Conservation (phyloP, 2,329 filamentous ascomycete species). For the Cryphonectria radicalis region DNA sequence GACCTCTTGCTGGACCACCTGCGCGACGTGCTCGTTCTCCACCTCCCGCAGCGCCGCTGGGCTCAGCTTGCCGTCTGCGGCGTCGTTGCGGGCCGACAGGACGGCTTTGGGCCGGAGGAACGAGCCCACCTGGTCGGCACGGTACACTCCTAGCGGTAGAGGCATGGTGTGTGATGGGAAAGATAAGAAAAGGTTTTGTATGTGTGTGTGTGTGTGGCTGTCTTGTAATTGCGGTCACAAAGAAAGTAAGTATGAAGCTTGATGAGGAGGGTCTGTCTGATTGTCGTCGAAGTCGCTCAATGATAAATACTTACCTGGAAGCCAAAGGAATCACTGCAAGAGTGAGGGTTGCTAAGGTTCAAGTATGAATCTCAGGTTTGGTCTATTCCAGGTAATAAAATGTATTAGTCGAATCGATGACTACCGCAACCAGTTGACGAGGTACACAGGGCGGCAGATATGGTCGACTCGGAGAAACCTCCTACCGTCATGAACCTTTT, state of each 20-base stretch:
- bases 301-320: too few relatives aligned
- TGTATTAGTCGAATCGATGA: background rate
- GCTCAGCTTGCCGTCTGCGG: slow-evolving; percentile 47
- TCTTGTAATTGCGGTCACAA: background rate
- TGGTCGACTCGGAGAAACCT: background rate
- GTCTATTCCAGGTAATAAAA: background rate
- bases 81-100: slow-evolving; percentile 53
- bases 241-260: background rate
- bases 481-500: slow-evolving; percentile 1
- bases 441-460: background rate
- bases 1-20: slow-evolving; percentile 54
- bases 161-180: slow-evolving; percentile 37
- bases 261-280: too few relatives aligned
- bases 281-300: too few relatives aligned
- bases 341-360: background rate
- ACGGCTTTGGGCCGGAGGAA: slow-evolving; percentile 56
- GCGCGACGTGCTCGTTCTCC: slow-evolving; percentile 54
- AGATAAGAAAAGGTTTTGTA: too few relatives aligned
- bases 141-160: slow-evolving; percentile 49
- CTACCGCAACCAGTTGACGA: slow-evolving; percentile 1
- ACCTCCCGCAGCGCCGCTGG: slow-evolving; percentile 51
- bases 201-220: background rate
- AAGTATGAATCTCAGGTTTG: background rate
- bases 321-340: too few relatives aligned
- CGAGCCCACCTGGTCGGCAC: slow-evolving; percentile 61